Evolutionary conservation across 2,329 filamentous ascomycete genomes (phyloP), one percentile per base, ranked within the genome.

Genomic region (Pseudogymnoascus sp.): DNA sequence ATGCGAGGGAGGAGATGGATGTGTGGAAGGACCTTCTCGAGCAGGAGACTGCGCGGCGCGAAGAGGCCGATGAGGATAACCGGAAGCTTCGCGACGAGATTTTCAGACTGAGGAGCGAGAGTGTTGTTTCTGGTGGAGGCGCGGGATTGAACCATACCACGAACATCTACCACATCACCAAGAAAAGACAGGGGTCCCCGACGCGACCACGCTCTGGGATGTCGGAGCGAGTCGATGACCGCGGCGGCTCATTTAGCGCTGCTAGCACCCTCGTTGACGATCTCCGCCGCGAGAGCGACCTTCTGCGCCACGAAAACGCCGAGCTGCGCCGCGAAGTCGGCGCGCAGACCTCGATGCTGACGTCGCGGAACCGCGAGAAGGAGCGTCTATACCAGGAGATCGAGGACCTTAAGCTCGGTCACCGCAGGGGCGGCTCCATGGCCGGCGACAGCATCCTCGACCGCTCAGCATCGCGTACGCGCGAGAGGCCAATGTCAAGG

Each of bases 1-100:
- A 79, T 59, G 77, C 77, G 10, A 81, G 86, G 65, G 85, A 86
- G 67, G 83, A 86, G 69, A 80, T 89, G 72, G 91, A 96, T 66
- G 93, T 97, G 75, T 96, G 91, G 88, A 96, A 96, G 74, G 93
- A 97, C 70, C 84, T 97, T 65, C 83, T 97, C 26, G 91, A 97
- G 72, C 91, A 95, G 67, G 95, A 99, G 75, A 95, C 90, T 2
- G 88, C 89, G 3, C 86, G 92, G 31, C 86, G 93, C 64, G 93
- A 97, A 75, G 90, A 96, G 74, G 86, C 90, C 0, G 93, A 97
- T 68, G 91, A 96, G 44, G 93, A 97, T 68, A 93, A 93, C 69
- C 87, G 87, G 67, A 86, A 83, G 69, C 82, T 97, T 14, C 86
- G 91, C 6, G 92, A 96, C 63, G 93, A 99, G 72, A 78, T 96